Evolutionary conservation across 192 early-diverging fungal genomes (phyloP).

Genomic region (Backusella macrospora): DNA sequence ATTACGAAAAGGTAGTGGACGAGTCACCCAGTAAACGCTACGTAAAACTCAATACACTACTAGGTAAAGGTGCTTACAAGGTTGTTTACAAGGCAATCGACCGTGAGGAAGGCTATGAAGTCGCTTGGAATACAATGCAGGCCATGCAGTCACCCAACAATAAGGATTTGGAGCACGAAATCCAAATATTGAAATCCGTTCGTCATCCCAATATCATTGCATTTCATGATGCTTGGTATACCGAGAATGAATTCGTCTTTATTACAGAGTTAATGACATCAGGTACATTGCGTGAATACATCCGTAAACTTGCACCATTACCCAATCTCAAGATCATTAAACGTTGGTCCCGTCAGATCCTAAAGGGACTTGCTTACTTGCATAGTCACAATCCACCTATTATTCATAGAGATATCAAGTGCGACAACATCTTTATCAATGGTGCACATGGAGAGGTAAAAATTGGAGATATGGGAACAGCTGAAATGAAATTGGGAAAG

Average conservation of each 20-base stretch:
- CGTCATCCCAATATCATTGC: conserved; percentile 84
- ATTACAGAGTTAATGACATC: conserved; percentile 90
- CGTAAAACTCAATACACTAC: conserved; percentile 55
- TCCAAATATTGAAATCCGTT: conserved; percentile 76
- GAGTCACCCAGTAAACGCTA: conserved; percentile 58
- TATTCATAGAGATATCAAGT: conserved; percentile 77
- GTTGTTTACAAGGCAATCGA: conserved; percentile 87
- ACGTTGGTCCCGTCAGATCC: conserved; percentile 79
- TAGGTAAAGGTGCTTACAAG: conserved; percentile 89
- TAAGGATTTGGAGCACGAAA: conserved; percentile 48
- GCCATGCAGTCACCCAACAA: conserved; percentile 26
- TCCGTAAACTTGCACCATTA: conserved; percentile 62
- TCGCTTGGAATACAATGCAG: conserved; percentile 78
- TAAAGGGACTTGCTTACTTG: conserved; percentile 78
- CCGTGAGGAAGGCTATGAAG: conserved; percentile 88
- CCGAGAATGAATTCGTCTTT: conserved; percentile 70
- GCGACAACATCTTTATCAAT: conserved; percentile 88
- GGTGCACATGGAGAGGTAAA: conserved; percentile 85
- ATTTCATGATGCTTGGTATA: conserved; percentile 69
- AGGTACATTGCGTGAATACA: conserved; percentile 77
- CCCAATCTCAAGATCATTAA: conserved; percentile 76
- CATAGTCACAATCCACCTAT: conserved; percentile 79
- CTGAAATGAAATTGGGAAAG: conserved; percentile 85
- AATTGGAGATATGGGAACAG: conserved; percentile 86
- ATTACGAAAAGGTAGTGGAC: conserved; percentile 58